Evolutionary conservation across 2,329 filamentous ascomycete species (phyloP).

Genomic region (Xylaria sp.): DNA sequence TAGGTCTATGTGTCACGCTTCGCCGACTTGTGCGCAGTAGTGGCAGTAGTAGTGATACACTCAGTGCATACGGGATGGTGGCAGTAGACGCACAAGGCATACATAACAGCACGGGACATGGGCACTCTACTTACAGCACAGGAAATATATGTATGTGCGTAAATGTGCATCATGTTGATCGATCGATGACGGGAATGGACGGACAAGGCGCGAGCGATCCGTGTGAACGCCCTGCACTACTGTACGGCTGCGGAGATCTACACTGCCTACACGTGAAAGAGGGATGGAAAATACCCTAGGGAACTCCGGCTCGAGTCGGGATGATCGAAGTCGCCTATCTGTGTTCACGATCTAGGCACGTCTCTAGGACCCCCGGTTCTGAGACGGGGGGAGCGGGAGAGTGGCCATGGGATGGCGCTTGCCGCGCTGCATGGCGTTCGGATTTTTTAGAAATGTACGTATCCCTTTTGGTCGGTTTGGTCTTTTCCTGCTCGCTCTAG

Average conservation of each 20-base stretch:
- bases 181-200: neutral
- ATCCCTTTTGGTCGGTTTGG: neutral
- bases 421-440: neutral
- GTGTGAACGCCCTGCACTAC: neutral
- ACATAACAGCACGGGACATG: neutral
- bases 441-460: neutral
- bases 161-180: neutral
- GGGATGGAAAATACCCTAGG: no score
- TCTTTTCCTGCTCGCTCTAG: neutral
- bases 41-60: neutral
- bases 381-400: neutral
- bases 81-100: neutral
- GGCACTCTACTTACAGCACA: neutral
- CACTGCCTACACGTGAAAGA: neutral
- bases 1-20: neutral
- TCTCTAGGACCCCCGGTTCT: neutral
- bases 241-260: neutral
- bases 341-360: neutral
- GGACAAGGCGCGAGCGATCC: neutral
- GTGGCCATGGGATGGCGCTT: neutral
- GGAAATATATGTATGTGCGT: neutral
- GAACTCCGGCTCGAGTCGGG: neutral
- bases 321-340: constrained; percentile 9
- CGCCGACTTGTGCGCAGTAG: neutral
- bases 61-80: neutral